These are phyloP conservation scores for Leptographium radiaticola DNA, from an alignment of 2,329 filamentous ascomycete genomes.

Conservation along the genomic window DNA sequence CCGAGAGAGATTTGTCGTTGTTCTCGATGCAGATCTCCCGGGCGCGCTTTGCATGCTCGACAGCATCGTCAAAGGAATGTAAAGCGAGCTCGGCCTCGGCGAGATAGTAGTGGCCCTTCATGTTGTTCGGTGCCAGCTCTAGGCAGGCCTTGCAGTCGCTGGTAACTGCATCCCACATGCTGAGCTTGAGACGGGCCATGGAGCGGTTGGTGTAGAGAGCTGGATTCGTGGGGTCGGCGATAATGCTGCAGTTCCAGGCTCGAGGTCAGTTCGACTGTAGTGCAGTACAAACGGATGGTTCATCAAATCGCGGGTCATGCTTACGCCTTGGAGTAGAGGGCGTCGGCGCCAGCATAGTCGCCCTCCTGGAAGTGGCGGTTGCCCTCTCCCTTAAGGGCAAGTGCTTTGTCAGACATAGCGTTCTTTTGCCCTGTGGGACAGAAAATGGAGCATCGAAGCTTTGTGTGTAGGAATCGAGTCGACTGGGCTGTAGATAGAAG, in stretches of 20 bases:
- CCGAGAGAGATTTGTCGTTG: conserved; percentile 53
- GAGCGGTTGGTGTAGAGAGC: conserved; percentile 83
- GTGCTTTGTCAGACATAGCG: conserved; percentile 19
- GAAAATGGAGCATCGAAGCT: neutral
- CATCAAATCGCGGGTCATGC: conserved; percentile 15
- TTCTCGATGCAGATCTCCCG: conserved; percentile 53
- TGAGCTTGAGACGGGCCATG: conserved; percentile 64
- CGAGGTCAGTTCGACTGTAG: neutral
- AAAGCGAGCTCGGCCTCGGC: conserved; percentile 73
- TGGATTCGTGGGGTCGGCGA: conserved; percentile 63
- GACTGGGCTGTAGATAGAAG: too few relatives aligned
- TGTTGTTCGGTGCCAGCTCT: conserved; percentile 47
- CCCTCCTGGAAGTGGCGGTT: conserved; percentile 52
- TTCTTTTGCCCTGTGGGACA: neutral
- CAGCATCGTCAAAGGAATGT: conserved; percentile 57
- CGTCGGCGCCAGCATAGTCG: conserved; percentile 54
- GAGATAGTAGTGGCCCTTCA: conserved; percentile 78
- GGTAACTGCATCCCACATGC: conserved; percentile 60
- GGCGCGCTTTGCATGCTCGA: conserved; percentile 55
- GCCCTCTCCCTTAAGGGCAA: conserved; percentile 41
- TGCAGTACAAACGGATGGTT: neutral
- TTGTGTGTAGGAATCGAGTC: neutral
- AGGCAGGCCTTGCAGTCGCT: conserved; percentile 67
- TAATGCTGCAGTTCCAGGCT: conserved; percentile 41
- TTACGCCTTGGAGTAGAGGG: conserved; percentile 59